A percentile compares a stretch with the other conserved stretches of the same genome.
Evolutionary conservation across 495 filamentous ascomycete species (phyloP).

Genomic region (Podospora anserina): DNA sequence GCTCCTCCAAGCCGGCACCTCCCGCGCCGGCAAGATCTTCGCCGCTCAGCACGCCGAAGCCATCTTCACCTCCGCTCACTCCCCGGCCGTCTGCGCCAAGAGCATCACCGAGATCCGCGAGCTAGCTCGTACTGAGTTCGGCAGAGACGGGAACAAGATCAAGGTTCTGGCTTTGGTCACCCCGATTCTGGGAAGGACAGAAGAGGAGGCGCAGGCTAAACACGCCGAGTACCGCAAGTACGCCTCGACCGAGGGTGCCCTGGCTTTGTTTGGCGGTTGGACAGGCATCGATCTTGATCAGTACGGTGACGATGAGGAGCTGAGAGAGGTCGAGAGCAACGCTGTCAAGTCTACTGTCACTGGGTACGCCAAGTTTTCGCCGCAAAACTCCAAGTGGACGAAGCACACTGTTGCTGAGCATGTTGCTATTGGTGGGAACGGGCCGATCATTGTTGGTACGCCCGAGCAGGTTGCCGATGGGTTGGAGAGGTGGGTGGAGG

Average conservation of each 20-base stretch:
- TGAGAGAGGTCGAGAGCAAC: constrained; percentile 61
- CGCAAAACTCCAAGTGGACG: constrained; percentile 57
- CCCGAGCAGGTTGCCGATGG: constrained; percentile 49
- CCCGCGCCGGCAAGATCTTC: constrained; percentile 60
- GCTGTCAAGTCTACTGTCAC: constrained; percentile 51
- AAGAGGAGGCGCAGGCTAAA: constrained; percentile 54
- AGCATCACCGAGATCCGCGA: constrained; percentile 52
- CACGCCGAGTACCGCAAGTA: constrained; percentile 49
- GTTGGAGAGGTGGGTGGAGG: constrained; percentile 47
- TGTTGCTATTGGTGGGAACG: constrained; percentile 56
- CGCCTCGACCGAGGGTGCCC: constrained; percentile 55
- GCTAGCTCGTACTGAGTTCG: constrained; percentile 40
- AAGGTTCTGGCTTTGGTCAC: constrained; percentile 51
- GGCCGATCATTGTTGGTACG: constrained; percentile 49
- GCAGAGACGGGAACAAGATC: constrained; percentile 49
- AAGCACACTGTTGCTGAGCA: constrained; percentile 58
- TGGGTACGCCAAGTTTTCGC: constrained; percentile 38
- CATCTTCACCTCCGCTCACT: constrained; percentile 52
- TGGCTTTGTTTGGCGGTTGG: constrained; percentile 62
- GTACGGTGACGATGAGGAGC: constrained; percentile 56
- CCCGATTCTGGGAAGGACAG: constrained; percentile 50
- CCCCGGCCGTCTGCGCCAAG: constrained; percentile 41
- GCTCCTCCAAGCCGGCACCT: constrained; percentile 63
- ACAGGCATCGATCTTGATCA: constrained; percentile 54
- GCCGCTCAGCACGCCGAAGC: constrained; percentile 62